These are phyloP conservation scores for Penicillium pulvis DNA, from an alignment of 495 filamentous ascomycete species.

Conservation along the genomic window DNA sequence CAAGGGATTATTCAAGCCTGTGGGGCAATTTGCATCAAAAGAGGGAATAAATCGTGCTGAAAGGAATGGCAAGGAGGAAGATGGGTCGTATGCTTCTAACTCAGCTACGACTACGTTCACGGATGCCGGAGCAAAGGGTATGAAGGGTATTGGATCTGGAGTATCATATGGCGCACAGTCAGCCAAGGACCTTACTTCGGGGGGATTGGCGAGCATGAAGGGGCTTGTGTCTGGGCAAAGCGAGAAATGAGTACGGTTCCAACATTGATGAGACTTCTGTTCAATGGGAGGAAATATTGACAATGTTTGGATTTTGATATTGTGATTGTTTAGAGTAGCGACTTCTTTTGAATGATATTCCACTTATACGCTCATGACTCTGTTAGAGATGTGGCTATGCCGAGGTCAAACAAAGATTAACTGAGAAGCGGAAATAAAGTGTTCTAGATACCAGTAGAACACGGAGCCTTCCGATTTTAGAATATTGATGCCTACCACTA, in stretches of 20 bases:
- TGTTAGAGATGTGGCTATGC: neutral
- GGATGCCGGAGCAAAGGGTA: constrained; percentile 11
- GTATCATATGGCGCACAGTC: constrained; percentile 10
- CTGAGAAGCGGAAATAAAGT: neutral
- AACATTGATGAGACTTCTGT: neutral
- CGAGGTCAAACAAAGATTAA: neutral
- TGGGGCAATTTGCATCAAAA: constrained; percentile 60
- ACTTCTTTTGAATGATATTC: neutral
- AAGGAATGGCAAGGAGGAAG: constrained; percentile 60
- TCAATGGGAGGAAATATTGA: neutral
- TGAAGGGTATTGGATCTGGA: constrained; percentile 7
- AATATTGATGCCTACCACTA: neutral
- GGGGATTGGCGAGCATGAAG: constrained; percentile 3
- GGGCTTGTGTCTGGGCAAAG: constrained; percentile 1
- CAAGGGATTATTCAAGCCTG: constrained; percentile 59
- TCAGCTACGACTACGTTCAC: constrained; percentile 5
- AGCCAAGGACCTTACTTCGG: constrained; percentile 3
- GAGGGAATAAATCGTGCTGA: constrained; percentile 68
- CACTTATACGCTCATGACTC: neutral
- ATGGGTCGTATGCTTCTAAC: constrained; percentile 45
- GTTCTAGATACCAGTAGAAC: neutral
- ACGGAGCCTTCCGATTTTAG: neutral
- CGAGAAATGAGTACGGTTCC: neutral
- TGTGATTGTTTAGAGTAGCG: neutral
- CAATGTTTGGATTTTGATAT: neutral